phyloP scores from a whole-genome alignment of 371 early-diverging fungal genomes.

The Zychaea mexicana region DNA sequence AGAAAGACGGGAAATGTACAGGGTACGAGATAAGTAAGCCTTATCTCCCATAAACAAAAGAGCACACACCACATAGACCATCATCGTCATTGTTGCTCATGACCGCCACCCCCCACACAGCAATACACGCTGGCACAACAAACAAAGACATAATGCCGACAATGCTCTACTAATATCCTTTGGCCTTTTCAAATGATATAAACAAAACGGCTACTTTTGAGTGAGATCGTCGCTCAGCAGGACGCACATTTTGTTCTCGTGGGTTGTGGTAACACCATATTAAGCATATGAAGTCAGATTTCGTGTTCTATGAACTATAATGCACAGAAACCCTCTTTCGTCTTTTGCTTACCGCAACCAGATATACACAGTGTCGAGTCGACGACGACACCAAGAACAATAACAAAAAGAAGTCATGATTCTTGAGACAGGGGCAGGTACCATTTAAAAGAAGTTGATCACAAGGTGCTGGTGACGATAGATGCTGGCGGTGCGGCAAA shows the following conservation, averaged over 20 bases:
- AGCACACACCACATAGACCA: not conserved
- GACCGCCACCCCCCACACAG: too few species aligned
- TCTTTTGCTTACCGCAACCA: too few species aligned
- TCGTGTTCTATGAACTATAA: not conserved
- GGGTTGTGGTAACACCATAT: not conserved
- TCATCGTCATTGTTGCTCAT: not conserved
- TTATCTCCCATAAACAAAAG: not conserved
- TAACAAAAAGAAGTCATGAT: too few species aligned
- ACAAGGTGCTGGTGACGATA: too few species aligned
- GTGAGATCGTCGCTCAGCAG: not conserved
- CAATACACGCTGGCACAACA: too few species aligned
- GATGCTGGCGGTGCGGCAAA: too few species aligned
- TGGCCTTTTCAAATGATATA: too few species aligned
- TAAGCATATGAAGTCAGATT: not conserved
- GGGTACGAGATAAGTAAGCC: not conserved
- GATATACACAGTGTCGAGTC: too few species aligned
- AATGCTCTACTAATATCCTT: not conserved
- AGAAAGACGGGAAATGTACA: not conserved
- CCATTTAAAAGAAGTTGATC: not conserved
- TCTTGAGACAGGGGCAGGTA: too few species aligned
- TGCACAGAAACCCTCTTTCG: too few species aligned
- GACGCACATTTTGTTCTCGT: not conserved
- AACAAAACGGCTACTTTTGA: too few species aligned
- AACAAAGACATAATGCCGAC: not conserved
- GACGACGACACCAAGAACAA: too few species aligned